Conservation (phyloP, 352 stramenopile genomes). For the Halophytophthora batemanensis region DNA sequence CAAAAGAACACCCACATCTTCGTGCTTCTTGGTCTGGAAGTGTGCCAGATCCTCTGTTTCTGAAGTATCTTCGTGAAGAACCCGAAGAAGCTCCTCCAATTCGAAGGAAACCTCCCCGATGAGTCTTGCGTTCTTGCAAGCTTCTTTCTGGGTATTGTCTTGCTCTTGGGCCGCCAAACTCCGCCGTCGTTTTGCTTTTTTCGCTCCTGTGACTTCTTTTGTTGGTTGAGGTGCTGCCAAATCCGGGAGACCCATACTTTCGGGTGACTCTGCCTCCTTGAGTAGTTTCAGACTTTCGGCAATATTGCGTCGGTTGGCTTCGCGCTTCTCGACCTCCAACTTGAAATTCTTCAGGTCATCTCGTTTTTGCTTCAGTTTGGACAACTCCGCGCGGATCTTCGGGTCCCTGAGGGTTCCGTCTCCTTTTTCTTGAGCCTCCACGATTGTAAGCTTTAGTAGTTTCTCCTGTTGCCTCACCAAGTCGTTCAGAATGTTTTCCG, state of each 20-base stretch:
- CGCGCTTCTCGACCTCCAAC: conserved; percentile 16
- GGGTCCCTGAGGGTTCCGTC: conserved; percentile 22
- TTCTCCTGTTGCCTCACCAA: conserved; percentile 36
- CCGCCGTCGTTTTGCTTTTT: background rate
- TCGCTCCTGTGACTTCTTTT: background rate
- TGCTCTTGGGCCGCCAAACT: too few species aligned
- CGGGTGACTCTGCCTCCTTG: too few species aligned
- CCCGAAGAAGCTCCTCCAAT: conserved; percentile 33
- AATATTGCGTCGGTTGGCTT: conserved; percentile 3
- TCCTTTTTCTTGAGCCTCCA: conserved; percentile 16
- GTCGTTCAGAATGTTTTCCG: conserved; percentile 28
- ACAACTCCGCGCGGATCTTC: conserved; percentile 22
- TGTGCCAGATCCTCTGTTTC: conserved; percentile 37
- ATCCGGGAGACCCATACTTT: too few species aligned
- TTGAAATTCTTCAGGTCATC: conserved; percentile 39
- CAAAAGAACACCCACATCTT: conserved; percentile 37
- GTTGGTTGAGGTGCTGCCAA: too few species aligned
- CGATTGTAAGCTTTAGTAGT: conserved; percentile 32
- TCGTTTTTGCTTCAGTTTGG: conserved; percentile 47
- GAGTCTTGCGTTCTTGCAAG: conserved; percentile 16
- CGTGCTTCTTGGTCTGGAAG: conserved; percentile 30
- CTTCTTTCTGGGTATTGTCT: background rate
- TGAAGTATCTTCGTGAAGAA: conserved; percentile 43
- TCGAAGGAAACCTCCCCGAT: conserved; percentile 49
- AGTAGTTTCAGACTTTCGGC: conserved; percentile 12